phyloP scores from a whole-genome alignment of 2,329 filamentous ascomycete species.

The Sarocladiaceae sp. region DNA sequence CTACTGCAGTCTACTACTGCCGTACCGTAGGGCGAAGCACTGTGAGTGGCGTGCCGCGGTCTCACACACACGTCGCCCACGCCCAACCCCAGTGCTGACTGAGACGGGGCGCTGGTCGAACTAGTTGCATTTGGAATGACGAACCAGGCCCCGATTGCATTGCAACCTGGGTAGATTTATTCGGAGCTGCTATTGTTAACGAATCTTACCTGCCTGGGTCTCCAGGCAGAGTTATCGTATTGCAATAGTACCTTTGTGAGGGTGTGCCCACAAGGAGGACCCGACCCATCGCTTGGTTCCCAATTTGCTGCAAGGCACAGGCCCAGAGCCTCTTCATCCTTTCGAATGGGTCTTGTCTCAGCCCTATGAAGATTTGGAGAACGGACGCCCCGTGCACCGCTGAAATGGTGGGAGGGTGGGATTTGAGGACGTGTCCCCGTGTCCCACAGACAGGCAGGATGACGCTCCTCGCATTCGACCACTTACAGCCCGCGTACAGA shows the following conservation, averaged over 20 bases:
- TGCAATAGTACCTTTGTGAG: background rate
- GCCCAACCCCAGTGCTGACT: conserved; percentile 1
- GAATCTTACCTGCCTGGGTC: background rate
- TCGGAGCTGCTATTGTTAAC: background rate
- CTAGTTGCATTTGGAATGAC: conserved; percentile 4
- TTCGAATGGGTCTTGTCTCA: too few relatives aligned
- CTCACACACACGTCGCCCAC: conserved; percentile 10
- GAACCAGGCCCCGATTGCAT: background rate
- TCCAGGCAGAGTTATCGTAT: background rate
- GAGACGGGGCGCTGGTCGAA: background rate
- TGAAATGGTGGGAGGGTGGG: background rate
- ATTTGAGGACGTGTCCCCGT: too few relatives aligned
- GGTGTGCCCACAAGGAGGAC: background rate
- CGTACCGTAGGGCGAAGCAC: too few relatives aligned
- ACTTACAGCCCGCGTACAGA: background rate
- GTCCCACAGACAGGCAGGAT: background rate
- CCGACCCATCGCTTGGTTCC: background rate
- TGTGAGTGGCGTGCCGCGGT: conserved; percentile 1
- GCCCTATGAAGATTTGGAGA: background rate
- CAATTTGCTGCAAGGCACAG: conserved; percentile 3
- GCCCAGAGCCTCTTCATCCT: background rate
- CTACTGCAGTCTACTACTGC: too few relatives aligned
- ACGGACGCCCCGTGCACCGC: background rate
- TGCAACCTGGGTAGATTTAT: background rate
- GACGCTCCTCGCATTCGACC: background rate